Base-by-base conservation (phyloP, 1,139 yeast genomes). In the Yamadazyma triangularis region DNA sequence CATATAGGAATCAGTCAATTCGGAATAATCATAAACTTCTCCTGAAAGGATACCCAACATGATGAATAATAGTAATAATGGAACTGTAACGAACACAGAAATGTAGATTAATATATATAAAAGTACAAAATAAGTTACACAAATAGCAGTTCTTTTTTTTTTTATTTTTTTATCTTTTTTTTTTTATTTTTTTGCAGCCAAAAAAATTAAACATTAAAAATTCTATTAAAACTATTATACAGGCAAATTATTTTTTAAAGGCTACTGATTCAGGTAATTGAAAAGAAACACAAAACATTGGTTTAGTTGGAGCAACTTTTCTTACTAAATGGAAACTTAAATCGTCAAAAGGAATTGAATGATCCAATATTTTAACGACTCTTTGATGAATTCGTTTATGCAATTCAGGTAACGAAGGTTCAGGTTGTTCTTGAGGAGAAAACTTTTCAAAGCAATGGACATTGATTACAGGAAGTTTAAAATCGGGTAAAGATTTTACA, bases 261-360 rank as follows among this genome's bases (percentile, higher is more conserved):
- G 96, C 96, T 21, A 89, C 87, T 38, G 74, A 81, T 37, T 67
- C 68, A 0, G 98, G 98, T 25, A 91, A 66, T 45, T 59, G 58
- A 58, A 89, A 88, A 8, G 89, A 67, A 4, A 86, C 85, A 55
- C 97, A 88, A 53, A 77, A 89, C 98, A 91, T 91, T 21, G 91
- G 91, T 53, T 91, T 93, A 2, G 96, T 87, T 2, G 98, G 98
- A 0, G 98, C 91, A 10, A 93, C 98, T 52, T 79, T 80, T 49
- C 98, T 75, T 10, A 93, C 98, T 42, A 82, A 63, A 51, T 89
- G 97, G 56, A 88, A 83, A 1, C 59, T 50, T 26, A 84, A 61
- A 0, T 59, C 50, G 4, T 64, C 66, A 14, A 70, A 55, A 2
- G 77, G 61, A 12, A 79, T 58, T 1, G 72, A 64, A 46, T 45